Evolutionary conservation across 129 eudicot species (phyloP), one percentile per base, ranked within the genome.

Genomic region (Artemisia annua): DNA sequence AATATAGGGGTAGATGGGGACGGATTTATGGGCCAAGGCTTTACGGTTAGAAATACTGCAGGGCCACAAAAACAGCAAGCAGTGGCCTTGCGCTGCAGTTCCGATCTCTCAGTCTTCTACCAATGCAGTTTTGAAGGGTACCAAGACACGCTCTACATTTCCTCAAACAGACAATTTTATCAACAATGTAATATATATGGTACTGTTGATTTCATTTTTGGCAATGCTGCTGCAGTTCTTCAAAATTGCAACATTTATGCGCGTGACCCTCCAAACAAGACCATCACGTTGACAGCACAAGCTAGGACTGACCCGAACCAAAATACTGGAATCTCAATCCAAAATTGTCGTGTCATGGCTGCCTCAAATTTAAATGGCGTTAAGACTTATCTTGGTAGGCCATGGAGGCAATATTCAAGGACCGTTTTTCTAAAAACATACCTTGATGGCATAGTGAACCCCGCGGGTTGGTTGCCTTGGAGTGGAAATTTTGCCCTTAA

Each of bases 101-200:
- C 96, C 2, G 94, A 90, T 32, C 87, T 78, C 11, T 90, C 96
- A 0, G 91, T 85, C 10, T 83, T 89, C 87, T 87, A 86, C 87
- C 84, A 84, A 39, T 89, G 96, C 63, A 84, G 90, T 68, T 89
- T 89, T 12, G 96, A 89, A 67, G 96, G 96, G 4, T 87, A 86
- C 73, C 96, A 89, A 67, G 96, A 89, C 80, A 89, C 96, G 0
- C 88, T 89, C 22, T 89, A 86, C 57, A 85, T 83, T 17, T 83
- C 70, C 73, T 84, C 92, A 0, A 64, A 82, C 1, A 30, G 96
- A 59, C 92, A 89, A 54, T 89, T 89, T 26, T 89, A 84, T n/a
- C 76, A 80, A 32, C 77, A 84, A 0, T 89, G 92, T 55, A 53
- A 80, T 53, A 79, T 89, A 0, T 80, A 84, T 8, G 96, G 92